Percentiles rank a stretch among this genome's conserved stretches.
phyloP scores from a whole-genome alignment of 1,139 yeast genomes.

The Taphrina wiesneri region DNA sequence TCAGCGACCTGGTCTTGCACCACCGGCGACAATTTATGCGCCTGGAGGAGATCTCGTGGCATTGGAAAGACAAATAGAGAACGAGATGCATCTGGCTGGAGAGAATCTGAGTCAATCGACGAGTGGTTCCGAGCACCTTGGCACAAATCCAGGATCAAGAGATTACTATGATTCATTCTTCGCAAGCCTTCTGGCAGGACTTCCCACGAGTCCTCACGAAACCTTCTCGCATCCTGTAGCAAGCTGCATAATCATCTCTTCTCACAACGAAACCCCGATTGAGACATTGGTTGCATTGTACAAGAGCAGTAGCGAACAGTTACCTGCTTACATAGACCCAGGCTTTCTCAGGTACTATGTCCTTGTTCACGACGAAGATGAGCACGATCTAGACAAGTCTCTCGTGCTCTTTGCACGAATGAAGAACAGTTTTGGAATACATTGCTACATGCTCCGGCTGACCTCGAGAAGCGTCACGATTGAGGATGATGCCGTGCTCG shows the following conservation, averaged over 20 bases:
- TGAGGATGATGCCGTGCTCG: conserved; percentile 9
- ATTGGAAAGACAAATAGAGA: conserved; percentile 30
- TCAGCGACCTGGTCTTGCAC: conserved; percentile 13
- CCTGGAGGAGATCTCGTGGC: conserved; percentile 30
- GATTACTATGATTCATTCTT: conserved; percentile 45
- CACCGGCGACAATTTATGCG: not conserved
- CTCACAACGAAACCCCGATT: conserved; percentile 52
- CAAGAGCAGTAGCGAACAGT: conserved; percentile 44
- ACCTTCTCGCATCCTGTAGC: conserved; percentile 87
- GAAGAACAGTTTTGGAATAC: conserved; percentile 41
- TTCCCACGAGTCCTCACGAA: conserved; percentile 74
- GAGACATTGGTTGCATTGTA: conserved; percentile 51
- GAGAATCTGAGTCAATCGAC: not conserved
- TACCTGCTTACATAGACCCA: conserved; percentile 46
- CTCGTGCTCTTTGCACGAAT: conserved; percentile 38
- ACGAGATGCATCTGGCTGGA: conserved; percentile 23
- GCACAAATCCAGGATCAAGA: not conserved
- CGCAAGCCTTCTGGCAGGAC: conserved; percentile 63
- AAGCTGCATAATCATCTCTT: conserved; percentile 66
- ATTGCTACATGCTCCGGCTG: conserved; percentile 41
- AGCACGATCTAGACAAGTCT: conserved; percentile 43
- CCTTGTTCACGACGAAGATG: conserved; percentile 47
- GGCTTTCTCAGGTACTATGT: conserved; percentile 49
- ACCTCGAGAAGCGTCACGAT: conserved; percentile 9
- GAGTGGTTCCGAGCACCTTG: not conserved